A percentile compares a stretch with the other conserved stretches of the same genome.
Conservation (phyloP, 1,284 basidiomycete species). For the Mycocalia duriaeana region DNA sequence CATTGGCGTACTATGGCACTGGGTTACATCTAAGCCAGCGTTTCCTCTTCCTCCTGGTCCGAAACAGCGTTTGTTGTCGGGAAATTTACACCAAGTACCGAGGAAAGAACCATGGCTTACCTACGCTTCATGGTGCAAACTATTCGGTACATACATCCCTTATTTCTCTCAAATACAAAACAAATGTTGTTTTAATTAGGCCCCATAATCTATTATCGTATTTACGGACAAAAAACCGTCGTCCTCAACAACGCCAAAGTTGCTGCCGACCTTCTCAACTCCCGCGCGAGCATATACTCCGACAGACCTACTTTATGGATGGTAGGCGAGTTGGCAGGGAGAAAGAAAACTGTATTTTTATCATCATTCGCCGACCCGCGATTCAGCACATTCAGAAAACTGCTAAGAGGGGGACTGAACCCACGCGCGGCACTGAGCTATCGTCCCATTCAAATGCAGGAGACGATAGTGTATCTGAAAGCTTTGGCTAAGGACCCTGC, state of each 20-base stretch:
- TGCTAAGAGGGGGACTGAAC: constrained; percentile 32
- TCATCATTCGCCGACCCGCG: constrained; percentile 32
- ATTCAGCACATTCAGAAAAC: constrained; percentile 29
- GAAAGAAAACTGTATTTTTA: constrained; percentile 36
- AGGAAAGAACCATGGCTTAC: constrained; percentile 11
- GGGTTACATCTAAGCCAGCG: no score
- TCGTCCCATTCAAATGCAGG: constrained; percentile 21
- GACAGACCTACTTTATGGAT: constrained; percentile 36
- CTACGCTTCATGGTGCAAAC: constrained; percentile 15
- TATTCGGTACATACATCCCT: constrained; percentile 13
- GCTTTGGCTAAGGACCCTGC: constrained; percentile 24
- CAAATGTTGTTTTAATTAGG: no score
- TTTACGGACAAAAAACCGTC: constrained; percentile 39
- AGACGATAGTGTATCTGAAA: constrained; percentile 23
- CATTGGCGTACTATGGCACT: no score
- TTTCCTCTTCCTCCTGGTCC: constrained; percentile 17
- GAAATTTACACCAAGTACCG: constrained; percentile 14
- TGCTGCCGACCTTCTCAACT: constrained; percentile 41
- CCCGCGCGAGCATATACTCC: constrained; percentile 41
- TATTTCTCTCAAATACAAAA: no score
- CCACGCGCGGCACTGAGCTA: constrained; percentile 26
- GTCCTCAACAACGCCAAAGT: constrained; percentile 36
- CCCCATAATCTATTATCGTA: constrained; percentile 31
- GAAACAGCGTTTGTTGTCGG: constrained; percentile 6
- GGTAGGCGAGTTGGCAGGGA: constrained; percentile 41